A percentile compares a stretch with the other conserved stretches of the same genome.
These are phyloP conservation scores for Sphaerulina musiva DNA, from an alignment of 2,329 filamentous ascomycete species.

Conservation along the genomic window DNA sequence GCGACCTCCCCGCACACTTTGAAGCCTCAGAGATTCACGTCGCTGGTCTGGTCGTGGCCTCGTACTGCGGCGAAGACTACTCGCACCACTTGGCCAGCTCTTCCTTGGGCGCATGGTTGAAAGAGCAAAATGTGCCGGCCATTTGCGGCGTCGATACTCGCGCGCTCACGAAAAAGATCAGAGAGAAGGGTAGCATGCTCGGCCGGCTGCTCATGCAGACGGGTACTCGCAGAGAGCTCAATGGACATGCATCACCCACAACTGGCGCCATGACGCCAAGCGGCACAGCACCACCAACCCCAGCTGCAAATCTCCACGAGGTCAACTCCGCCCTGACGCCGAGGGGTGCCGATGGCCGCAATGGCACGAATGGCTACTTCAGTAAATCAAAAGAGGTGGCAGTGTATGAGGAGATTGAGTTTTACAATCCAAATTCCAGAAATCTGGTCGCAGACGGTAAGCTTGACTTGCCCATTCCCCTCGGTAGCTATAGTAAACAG, in stretches of 20 bases:
- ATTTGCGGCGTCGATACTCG: conserved; percentile 94
- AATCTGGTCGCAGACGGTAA: conserved; percentile 94
- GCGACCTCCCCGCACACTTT: conserved; percentile 84
- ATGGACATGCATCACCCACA: conserved; percentile 25
- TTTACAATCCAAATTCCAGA: conserved; percentile 84
- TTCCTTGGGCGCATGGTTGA: conserved; percentile 88
- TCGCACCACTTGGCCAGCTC: conserved; percentile 89
- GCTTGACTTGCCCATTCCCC: conserved; percentile 31
- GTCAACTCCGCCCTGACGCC: conserved; percentile 23
- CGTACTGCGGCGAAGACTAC: conserved; percentile 90
- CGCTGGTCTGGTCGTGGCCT: conserved; percentile 80
- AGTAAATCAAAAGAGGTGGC: conserved; percentile 30
- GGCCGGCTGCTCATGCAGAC: conserved; percentile 79
- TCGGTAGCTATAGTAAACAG: conserved; percentile 18
- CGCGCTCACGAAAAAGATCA: conserved; percentile 86
- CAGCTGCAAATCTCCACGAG: conserved; percentile 31
- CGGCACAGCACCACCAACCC: conserved; percentile 35
- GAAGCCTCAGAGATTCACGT: conserved; percentile 91
- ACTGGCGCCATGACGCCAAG: conserved; percentile 27
- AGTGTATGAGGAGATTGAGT: conserved; percentile 71
- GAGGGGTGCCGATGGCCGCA: conserved; percentile 29
- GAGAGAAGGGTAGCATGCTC: conserved; percentile 92
- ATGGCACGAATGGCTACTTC: conserved; percentile 32
- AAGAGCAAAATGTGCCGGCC: conserved; percentile 88
- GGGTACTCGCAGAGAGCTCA: conserved; percentile 35